Percentiles rank a stretch among this genome's conserved stretches.
These are phyloP conservation scores for Kwoniella heveanensis DNA, from an alignment of 768 basidiomycete species.

Conservation along the genomic window DNA sequence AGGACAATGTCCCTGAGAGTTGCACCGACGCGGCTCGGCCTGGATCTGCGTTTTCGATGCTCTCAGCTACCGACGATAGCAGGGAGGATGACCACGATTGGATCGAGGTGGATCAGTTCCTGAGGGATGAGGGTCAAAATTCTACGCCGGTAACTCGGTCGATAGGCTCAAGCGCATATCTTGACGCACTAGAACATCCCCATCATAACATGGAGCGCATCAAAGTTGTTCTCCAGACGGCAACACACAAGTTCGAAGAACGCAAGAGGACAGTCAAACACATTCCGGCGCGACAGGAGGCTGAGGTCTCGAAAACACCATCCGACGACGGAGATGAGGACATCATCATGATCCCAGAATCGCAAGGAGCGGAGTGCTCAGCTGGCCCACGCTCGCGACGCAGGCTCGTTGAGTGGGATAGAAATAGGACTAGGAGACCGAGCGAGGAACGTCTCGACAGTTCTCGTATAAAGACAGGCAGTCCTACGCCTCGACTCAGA, in stretches of 20 bases:
- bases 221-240: conserved; percentile 51
- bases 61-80: neutral
- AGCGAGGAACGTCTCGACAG: neutral
- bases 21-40: neutral
- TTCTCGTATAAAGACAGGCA: neutral
- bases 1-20: neutral
- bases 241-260: conserved; percentile 52
- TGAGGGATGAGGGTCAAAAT: neutral
- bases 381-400: too few species aligned
- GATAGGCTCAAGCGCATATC: conserved; percentile 17
- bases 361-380: conserved; percentile 6
- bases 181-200: conserved; percentile 46
- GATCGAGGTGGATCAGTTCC: conserved; percentile 46
- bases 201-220: conserved; percentile 41
- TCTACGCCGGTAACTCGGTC: neutral
- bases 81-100: conserved; percentile 46
- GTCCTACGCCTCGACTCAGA: neutral
- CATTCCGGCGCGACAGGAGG: conserved; percentile 11
- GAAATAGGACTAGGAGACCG: neutral
- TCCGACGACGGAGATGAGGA: neutral
- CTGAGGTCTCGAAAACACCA: conserved; percentile 5
- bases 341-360: conserved; percentile 5
- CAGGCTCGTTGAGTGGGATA: conserved; percentile 13
- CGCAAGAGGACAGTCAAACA: conserved; percentile 46
- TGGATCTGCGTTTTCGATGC: neutral